Evolutionary conservation across 1,139 yeast species (phyloP).

Genomic region (Zygoascus hellenicus): DNA sequence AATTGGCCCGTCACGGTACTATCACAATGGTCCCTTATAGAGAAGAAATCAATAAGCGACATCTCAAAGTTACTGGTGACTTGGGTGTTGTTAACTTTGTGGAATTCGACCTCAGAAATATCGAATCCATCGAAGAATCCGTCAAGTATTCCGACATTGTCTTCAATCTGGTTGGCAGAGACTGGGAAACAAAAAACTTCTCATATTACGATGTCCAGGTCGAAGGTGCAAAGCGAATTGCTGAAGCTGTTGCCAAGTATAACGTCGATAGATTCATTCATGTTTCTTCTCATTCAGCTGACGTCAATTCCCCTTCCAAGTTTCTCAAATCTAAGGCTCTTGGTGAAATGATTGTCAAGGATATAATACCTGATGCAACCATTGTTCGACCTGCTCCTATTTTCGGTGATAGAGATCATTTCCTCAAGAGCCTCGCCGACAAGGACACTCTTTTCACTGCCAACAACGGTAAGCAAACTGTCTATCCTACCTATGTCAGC

Average conservation of each 20-base stretch:
- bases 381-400: constrained; percentile 83
- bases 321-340: constrained; percentile 77
- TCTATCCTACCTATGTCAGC: constrained; percentile 68
- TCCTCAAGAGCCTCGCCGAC: constrained; percentile 57
- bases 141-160: constrained; percentile 82
- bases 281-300: constrained; percentile 76
- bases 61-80: constrained; percentile 78
- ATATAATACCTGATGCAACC: constrained; percentile 66
- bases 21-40: constrained; percentile 70
- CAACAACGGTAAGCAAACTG: constrained; percentile 55
- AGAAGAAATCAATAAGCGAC: constrained; percentile 74
- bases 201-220: constrained; percentile 78
- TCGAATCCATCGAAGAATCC: constrained; percentile 69
- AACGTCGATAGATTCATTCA: constrained; percentile 73
- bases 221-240: constrained; percentile 72
- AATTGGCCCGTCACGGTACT: constrained; percentile 79
- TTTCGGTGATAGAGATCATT: constrained; percentile 71
- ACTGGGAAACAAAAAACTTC: constrained; percentile 73
- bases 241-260: constrained; percentile 64
- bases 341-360: constrained; percentile 68
- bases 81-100: constrained; percentile 81
- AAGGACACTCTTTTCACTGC: constrained; percentile 54
- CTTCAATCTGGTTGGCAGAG: constrained; percentile 73
- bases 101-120: constrained; percentile 77
- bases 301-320: constrained; percentile 59